Base-by-base conservation (phyloP, 371 early-diverging fungal genomes). In the Umbelopsis sp. region DNA sequence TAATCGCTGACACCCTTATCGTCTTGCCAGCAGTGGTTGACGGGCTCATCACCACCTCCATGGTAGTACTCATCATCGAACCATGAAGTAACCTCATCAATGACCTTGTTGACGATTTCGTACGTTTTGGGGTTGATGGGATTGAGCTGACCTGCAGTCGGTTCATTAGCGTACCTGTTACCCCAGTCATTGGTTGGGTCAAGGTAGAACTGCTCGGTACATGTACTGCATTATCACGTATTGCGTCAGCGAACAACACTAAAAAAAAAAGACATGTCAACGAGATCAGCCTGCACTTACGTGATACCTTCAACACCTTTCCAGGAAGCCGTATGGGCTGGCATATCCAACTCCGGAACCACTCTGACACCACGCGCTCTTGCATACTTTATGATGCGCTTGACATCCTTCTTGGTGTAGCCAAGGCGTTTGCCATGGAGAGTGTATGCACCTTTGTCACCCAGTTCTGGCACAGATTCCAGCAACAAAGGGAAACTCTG, bases 341-440 rank as follows among this genome's bases (percentile, higher is more conserved):
- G 94, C 76, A 91, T 88, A 67, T 93, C 93, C 65, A 92, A 80
- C 72, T 93, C 93, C 1, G 93, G 93, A 44, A 92, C 86, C 22
- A 93, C 85, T 16, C 90, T 81, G 11, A 84, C 72, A 12, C 83
- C 86, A 44, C 80, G 72, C 14, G 68, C 69, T 24, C 74, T 69
- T 63, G 88, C 94, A 79, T 89, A 93, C 46, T 83, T 63, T 45
- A 93, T 77, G 57, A 94, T 72, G 0, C 72, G 74, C 65, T 74
- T 65, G 20, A 94, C 86, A 29, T 93, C 91, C 38, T 72, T 68
- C 68, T 88, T 84, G 25, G 84, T 81, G 72, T 94, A 94, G 41
- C 85, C 76, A 74, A 85, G 72, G 44, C 80, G 75, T 51, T 70
- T 75, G 29, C 72, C 74, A 9, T 85, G 75, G 63, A 78, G 65